These are phyloP conservation scores for Wallemia mellicola DNA, from an alignment of 1,284 basidiomycete species.

Conservation along the genomic window DNA sequence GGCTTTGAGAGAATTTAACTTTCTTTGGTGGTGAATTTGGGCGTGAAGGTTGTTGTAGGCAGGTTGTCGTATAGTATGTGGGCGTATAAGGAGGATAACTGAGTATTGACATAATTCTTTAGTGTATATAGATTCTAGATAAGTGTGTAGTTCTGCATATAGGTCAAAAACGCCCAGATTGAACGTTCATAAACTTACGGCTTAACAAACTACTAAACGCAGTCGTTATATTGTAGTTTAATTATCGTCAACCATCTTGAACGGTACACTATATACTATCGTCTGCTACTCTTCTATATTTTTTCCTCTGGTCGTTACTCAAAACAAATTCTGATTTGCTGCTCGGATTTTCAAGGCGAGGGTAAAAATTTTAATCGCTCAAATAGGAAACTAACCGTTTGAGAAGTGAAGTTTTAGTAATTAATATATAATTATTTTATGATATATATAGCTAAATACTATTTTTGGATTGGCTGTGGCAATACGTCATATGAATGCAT, in stretches of 20 bases:
- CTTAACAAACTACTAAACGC: background rate
- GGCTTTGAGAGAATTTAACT: background rate
- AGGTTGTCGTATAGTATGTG: background rate
- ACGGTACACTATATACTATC: background rate
- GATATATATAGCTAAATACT: no score
- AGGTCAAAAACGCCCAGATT: no score
- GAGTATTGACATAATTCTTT: background rate
- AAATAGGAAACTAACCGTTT: background rate
- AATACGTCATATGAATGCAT: background rate
- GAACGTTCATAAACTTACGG: background rate
- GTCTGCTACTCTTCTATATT: background rate
- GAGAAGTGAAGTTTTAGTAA: no score
- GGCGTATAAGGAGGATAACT: background rate
- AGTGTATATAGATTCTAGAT: background rate
- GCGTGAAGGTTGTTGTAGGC: background rate
- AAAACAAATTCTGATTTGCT: no score
- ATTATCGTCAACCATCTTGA: background rate
- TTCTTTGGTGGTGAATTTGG: background rate
- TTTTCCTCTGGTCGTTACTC: no score
- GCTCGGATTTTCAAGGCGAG: background rate
- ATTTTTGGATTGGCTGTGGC: background rate
- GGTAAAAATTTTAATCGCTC: background rate
- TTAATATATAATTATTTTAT: no score
- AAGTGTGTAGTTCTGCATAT: no score
- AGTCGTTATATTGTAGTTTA: background rate